Evolutionary conservation across 2,329 filamentous ascomycete genomes (phyloP).

Genomic region (Paecilomyces dactylethromorphus): DNA sequence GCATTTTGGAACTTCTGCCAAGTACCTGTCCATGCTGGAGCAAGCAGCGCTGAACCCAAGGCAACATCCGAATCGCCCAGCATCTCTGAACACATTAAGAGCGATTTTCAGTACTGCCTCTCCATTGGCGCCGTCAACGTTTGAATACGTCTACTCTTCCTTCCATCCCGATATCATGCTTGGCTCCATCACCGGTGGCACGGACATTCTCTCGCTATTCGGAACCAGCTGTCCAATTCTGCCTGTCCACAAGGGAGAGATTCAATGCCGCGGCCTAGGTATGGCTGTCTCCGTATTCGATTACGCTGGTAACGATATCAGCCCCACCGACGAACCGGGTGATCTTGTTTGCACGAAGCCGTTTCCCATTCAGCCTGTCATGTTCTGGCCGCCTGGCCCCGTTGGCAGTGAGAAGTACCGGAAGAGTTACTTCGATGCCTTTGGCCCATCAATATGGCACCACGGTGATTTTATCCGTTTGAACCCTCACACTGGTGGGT

Average conservation of each 20-base stretch:
- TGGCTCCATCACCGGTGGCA: slow-evolving; percentile 89
- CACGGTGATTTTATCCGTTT: slow-evolving; percentile 85
- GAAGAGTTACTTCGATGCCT: slow-evolving; percentile 81
- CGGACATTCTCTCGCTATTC: slow-evolving; percentile 94
- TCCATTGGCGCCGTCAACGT: slow-evolving; percentile 86
- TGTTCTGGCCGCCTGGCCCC: slow-evolving; percentile 67
- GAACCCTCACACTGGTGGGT: slow-evolving; percentile 64
- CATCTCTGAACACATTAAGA: slow-evolving; percentile 50
- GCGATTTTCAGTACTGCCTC: slow-evolving; percentile 94
- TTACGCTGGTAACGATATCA: slow-evolving; percentile 52
- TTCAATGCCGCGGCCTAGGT: slow-evolving; percentile 70
- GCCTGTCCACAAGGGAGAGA: slow-evolving; percentile 66
- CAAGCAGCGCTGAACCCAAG: slow-evolving; percentile 62
- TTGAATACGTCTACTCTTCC: slow-evolving; percentile 77
- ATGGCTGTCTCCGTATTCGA: slow-evolving; percentile 64
- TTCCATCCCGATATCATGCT: slow-evolving; percentile 79
- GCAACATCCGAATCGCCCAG: slow-evolving; percentile 38
- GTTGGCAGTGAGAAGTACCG: slow-evolving; percentile 70
- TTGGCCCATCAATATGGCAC: slow-evolving; percentile 67
- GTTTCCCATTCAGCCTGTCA: slow-evolving; percentile 86
- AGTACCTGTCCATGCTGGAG: slow-evolving; percentile 87
- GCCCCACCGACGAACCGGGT: slow-evolving; percentile 61
- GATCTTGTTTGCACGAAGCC: slow-evolving; percentile 81
- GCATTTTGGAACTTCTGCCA: slow-evolving; percentile 91
- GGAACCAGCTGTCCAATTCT: slow-evolving; percentile 73